These are phyloP conservation scores for Fistulina hepatica DNA, from an alignment of 1,284 basidiomycete species.

Conservation along the genomic window DNA sequence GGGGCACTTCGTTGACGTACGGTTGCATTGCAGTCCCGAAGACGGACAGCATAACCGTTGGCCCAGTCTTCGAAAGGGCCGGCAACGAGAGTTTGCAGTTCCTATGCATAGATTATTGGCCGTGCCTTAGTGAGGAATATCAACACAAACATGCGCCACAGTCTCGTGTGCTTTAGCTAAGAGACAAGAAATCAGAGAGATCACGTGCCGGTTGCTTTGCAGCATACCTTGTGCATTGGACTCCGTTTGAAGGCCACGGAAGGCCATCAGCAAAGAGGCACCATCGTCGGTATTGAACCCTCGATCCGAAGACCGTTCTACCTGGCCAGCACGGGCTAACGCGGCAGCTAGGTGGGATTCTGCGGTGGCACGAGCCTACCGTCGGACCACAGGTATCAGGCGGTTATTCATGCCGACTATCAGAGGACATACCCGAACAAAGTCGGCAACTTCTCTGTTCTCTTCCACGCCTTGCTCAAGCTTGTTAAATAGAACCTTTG, in stretches of 20 bases:
- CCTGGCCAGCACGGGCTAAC: conserved; percentile 40
- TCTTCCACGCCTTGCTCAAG: conserved; percentile 54
- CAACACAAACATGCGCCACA: too few relatives aligned
- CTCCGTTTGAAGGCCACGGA: conserved; percentile 69
- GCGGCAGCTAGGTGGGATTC: conserved; percentile 51
- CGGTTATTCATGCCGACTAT: conserved; percentile 1
- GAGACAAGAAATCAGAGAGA: too few relatives aligned
- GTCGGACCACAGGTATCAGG: conserved; percentile 9
- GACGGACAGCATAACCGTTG: conserved; percentile 46
- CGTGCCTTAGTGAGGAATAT: too few relatives aligned
- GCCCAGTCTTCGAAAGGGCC: conserved; percentile 73
- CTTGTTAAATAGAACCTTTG: conserved; percentile 8
- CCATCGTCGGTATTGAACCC: conserved; percentile 73
- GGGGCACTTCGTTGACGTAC: background rate
- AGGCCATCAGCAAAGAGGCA: conserved; percentile 65
- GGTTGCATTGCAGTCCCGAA: conserved; percentile 4
- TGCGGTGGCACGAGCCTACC: conserved; percentile 51
- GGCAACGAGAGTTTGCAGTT: conserved; percentile 54
- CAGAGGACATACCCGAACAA: conserved; percentile 55
- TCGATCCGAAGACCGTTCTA: conserved; percentile 32
- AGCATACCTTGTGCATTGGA: conserved; percentile 53
- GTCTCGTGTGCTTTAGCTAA: conserved; percentile 52
- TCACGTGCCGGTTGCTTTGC: too few relatives aligned
- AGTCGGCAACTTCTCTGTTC: conserved; percentile 71
- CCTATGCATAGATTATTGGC: too few relatives aligned